These are phyloP conservation scores for Trematosphaeria pertusa DNA, from an alignment of 2,329 filamentous ascomycete species.

Conservation along the genomic window DNA sequence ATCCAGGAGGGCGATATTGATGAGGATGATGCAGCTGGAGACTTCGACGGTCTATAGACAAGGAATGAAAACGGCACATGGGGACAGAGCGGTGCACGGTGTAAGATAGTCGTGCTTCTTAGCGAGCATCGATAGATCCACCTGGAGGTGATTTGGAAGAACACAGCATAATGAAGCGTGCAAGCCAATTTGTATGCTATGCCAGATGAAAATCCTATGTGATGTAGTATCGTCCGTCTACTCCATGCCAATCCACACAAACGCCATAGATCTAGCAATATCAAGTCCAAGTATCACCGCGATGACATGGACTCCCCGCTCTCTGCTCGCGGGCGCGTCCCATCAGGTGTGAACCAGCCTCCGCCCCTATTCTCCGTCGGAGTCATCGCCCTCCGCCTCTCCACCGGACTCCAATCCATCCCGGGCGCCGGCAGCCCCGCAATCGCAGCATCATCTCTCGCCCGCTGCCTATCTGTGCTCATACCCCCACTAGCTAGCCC, in stretches of 20 bases:
- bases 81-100: too few species aligned
- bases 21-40: constrained; percentile 92
- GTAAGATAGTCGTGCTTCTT: constrained; percentile 27
- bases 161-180: constrained; percentile 31
- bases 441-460: constrained; percentile 43
- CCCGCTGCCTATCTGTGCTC: constrained; percentile 24
- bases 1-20: constrained; percentile 98
- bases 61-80: too few species aligned
- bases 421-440: constrained; percentile 39
- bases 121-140: constrained; percentile 31
- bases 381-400: constrained; percentile 48
- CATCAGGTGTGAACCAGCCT: constrained; percentile 33
- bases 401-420: constrained; percentile 49
- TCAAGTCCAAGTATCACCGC: background rate
- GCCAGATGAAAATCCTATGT: too few species aligned
- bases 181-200: background rate
- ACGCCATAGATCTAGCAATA: background rate
- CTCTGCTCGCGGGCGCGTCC: constrained; percentile 43
- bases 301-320: constrained; percentile 40
- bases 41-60: constrained; percentile 92
- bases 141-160: constrained; percentile 13
- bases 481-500: constrained; percentile 9
- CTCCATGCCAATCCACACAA: too few species aligned
- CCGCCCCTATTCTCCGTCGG: constrained; percentile 42
- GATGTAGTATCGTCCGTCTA: too few species aligned